Conservation (phyloP, 495 filamentous ascomycete genomes). For the Copromyces sp. region DNA sequence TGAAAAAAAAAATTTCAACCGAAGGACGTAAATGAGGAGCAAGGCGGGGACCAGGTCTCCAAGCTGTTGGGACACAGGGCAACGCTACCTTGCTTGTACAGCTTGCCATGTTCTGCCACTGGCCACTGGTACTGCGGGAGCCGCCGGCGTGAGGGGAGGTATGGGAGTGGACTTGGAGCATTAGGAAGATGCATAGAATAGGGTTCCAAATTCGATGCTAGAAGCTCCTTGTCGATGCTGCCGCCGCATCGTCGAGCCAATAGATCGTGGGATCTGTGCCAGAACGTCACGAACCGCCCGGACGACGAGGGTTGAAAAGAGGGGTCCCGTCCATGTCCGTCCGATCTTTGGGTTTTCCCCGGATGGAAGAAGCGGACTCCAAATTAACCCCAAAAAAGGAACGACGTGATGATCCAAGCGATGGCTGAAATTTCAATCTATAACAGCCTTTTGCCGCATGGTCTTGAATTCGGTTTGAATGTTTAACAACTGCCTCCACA, state of each 20-base stretch:
- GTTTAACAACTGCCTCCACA: neutral
- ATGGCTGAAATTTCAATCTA: neutral
- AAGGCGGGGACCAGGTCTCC: neutral
- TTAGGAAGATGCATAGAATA: neutral
- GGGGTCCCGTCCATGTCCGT: neutral
- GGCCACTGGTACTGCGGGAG: neutral
- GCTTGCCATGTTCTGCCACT: neutral
- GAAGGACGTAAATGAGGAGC: neutral
- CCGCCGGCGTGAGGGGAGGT: neutral
- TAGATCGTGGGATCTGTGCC: neutral
- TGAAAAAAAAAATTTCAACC: neutral
- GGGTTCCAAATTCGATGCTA: neutral
- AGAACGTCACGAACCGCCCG: neutral
- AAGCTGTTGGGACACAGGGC: neutral
- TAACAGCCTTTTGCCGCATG: neutral
- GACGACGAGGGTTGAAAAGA: neutral
- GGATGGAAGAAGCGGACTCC: neutral
- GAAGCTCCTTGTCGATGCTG: neutral
- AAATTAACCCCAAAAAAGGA: neutral
- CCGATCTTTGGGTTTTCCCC: neutral
- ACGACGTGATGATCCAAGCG: neutral
- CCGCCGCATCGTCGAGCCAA: neutral
- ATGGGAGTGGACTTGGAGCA: neutral
- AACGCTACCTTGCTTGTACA: neutral
- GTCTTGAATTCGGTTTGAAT: neutral